Conservation (phyloP, 2,329 filamentous ascomycete genomes). For the Aspergillus latus region DNA sequence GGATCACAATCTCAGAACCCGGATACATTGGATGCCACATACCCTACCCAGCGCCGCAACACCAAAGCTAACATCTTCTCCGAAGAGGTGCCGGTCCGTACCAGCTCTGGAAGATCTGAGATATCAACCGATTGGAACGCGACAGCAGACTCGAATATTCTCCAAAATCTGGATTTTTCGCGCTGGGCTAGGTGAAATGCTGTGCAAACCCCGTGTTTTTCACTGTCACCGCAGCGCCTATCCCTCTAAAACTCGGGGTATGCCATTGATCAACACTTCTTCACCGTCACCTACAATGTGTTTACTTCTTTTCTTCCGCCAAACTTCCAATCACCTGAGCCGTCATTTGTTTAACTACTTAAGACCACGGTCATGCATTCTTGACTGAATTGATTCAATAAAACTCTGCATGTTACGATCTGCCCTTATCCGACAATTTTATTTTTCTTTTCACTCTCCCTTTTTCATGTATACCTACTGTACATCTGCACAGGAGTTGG, state of each 20-base stretch:
- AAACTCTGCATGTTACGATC: not conserved
- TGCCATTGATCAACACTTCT: too few relatives aligned
- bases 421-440: not conserved
- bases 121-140: constrained; percentile 40
- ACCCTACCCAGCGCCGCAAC: constrained; percentile 36
- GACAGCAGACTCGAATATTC: constrained; percentile 38
- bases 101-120: constrained; percentile 33
- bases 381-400: not conserved
- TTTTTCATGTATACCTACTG: constrained; percentile 2
- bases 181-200: constrained; percentile 41
- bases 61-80: constrained; percentile 41
- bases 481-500: constrained; percentile 9
- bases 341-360: too few relatives aligned
- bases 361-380: too few relatives aligned
- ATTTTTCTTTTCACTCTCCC: not conserved
- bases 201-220: not conserved
- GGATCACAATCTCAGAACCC: constrained; percentile 29
- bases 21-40: constrained; percentile 33
- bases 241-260: too few relatives aligned
- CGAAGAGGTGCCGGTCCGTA: constrained; percentile 36
- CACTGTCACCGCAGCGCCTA: not conserved
- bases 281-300: too few relatives aligned
- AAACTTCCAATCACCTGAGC: too few relatives aligned
- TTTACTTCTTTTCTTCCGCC: too few relatives aligned
- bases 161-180: constrained; percentile 45